A percentile compares a stretch with the other conserved stretches of the same genome.
phyloP scores from a whole-genome alignment of 1,284 basidiomycete species.

The Ceratobasidium sp. region DNA sequence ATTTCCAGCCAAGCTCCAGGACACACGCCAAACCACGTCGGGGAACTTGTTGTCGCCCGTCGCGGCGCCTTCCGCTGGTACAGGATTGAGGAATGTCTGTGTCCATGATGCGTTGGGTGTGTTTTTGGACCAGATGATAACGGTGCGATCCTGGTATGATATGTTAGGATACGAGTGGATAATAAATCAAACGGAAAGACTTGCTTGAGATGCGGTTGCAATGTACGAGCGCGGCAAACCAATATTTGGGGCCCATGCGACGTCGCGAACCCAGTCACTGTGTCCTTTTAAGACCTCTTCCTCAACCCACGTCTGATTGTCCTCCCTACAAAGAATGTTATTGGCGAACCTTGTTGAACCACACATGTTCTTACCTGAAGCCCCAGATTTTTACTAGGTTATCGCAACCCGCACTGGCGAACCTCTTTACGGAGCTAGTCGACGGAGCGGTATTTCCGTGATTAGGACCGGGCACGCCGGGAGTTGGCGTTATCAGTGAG shows the following conservation, averaged over 20 bases:
- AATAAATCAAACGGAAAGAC: conserved; percentile 44
- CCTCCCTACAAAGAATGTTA: conserved; percentile 58
- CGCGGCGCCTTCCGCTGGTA: conserved; percentile 35
- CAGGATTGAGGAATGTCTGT: conserved; percentile 84
- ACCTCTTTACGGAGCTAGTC: conserved; percentile 70
- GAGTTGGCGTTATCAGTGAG: conserved; percentile 75
- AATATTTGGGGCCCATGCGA: conserved; percentile 97
- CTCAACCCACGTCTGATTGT: conserved; percentile 84
- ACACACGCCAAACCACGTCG: conserved; percentile 96
- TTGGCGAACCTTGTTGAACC: neutral
- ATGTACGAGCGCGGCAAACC: conserved; percentile 95
- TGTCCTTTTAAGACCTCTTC: conserved; percentile 92
- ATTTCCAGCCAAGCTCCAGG: conserved; percentile 97
- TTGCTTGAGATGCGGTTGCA: conserved; percentile 90
- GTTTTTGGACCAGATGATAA: conserved; percentile 95
- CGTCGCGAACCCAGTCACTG: conserved; percentile 97
- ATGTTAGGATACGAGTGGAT: conserved; percentile 11
- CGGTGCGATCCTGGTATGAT: conserved; percentile 78
- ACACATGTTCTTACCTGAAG: conserved; percentile 59
- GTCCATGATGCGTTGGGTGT: conserved; percentile 82
- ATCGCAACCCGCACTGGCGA: conserved; percentile 96
- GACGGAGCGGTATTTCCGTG: conserved; percentile 46
- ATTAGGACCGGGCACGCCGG: conserved; percentile 57
- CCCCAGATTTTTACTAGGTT: conserved; percentile 96
- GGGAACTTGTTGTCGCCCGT: conserved; percentile 78